Evolutionary conservation across 1,284 basidiomycete species (phyloP), one percentile per base, ranked within the genome.

Genomic region (Mycosarcoma maydis): DNA sequence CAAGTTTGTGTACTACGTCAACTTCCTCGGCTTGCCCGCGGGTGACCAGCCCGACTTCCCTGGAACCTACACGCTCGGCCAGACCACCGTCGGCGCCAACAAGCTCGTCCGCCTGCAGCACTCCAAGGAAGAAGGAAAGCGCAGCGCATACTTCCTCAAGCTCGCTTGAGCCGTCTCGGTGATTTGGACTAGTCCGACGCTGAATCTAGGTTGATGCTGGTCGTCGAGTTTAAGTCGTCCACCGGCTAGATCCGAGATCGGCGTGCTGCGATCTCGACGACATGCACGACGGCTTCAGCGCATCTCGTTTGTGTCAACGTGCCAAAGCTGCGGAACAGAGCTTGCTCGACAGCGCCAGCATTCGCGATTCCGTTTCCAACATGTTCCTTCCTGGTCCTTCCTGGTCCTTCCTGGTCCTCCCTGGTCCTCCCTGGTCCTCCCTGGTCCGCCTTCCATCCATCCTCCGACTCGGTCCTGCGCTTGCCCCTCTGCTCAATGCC

Each of bases 71-170:
- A 47, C 39, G 22, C 41, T 71, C 37, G 39, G 34, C 50, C 48
- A 58, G 23, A 42, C 17, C 17, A 43, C 24, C 20, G 17, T 34
- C 4, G 62, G 47, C 13, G 32, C 53, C 23, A 71, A 58, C 68
- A 61, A 58, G 46, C 47, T 71, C 16, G 51, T 71, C 7, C 49
- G 46, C 9, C 43, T 66, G 32, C 41, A 60, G 10, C 54, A 61
- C 40, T 33, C 45, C 8, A 20, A 49, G 6, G 60, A 60, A 8
- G 49, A 41, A 22, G 60, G 60, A 8, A 47, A 49, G 45, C 38
- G 16, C 11, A 56, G 60, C 32, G 51, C 52, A 14, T 70, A 60
- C 60, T 65, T 43, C 50, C 56, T 70, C 56, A 70, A 65, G 53
- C 61, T 70, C 19, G 47, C 44, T 27, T 57, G 37, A 48, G 10